Evolutionary conservation across 225 moss, liverwort and hornwort genomes (phyloP), one percentile per base, ranked within the genome.

Genomic region (Physcomitrium patens): DNA sequence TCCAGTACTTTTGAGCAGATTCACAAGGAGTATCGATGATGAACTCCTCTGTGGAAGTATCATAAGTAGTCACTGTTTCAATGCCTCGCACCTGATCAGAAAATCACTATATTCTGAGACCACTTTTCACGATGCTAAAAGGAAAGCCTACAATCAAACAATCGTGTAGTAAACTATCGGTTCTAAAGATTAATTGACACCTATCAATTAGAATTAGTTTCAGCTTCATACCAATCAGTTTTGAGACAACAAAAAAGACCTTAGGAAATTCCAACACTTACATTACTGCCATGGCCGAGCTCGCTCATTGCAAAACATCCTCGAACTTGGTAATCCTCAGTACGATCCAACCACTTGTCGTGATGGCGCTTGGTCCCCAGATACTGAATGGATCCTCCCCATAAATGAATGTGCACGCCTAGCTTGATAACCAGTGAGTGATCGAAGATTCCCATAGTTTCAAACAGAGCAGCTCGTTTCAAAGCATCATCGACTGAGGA

Each of bases 1-100:
- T 99, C 95, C 99, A 99, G 68, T 99, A 99, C 43, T 99, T 99
- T 78, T 99, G 99, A 76, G 95, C 95, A 70, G 99, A 99, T 76
- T 99, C 99, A 79, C 90, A 99, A 31, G 99, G 99, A 69, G 99
- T 99, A 17, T 89, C 76, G 57, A 99, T 95, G 66, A 99, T 65
- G 48, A 99, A 99, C 67, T 99, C 99, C 82, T 93, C 82, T 47
- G 99, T 88, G 53, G 84, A 79, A 37, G 85, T 49, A 77, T 99
- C 99, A 52, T 92, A 99, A 1, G 89, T 92, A 3, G 99, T 92
- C 73, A 92, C 82, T 3, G 99, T 99, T 80, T 99, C 99, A 57
- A 99, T 93, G n/a, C 93, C 99, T 28, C 99, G 91, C 9, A 99
- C 99, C 99, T 99, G 88, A 58, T 18, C 46, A 82, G 37, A 63